Base-by-base conservation (phyloP, 139 green algal species). In the Chlorella sp. region DNA sequence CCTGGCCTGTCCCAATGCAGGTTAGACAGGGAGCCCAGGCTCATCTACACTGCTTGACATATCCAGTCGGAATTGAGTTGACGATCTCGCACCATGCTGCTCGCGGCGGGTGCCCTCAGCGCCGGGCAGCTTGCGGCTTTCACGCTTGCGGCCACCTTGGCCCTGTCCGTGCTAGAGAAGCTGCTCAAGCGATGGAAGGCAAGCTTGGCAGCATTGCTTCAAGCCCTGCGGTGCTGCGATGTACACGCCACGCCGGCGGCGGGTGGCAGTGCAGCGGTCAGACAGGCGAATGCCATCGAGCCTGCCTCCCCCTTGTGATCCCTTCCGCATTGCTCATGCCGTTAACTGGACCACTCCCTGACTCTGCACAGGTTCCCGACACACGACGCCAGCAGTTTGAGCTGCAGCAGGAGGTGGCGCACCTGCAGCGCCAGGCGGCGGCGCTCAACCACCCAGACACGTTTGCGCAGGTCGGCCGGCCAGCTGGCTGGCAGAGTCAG, bases 371-470 rank as follows among this genome's bases (percentile, higher is more conserved):
- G 83, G 73, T 87, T 2, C 73, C 73, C 0, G 60, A 83, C 83
- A 83, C 83, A 2, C 48, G 43, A 36, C 34, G 70, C 36, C 82
- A 48, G 41, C 82, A 86, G 56, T 36, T 58, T 65, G 72, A 81
- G 28, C 72, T 86, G 54, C 38, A 51, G 41, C 65, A 51, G 19
- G 70, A 81, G 41, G n/a, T 86, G 3, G 54, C 82, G 0, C 56
- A 81, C 56, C 72, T 86, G 72, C 70, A 81, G 56, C 72, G 72
- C 3, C 67, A 80, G 67, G 65, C 74, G 0, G 65, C 84, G 40
- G 32, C 40, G 38, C 67, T 87, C 14, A 80, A 80, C 43, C 51
- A 58, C 46, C 76, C 84, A 9, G 76, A 78, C 65, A 87, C 62
- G 3, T 87, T 86, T 81, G 70, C 72, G 2, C 82, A 83, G 77